Percentiles rank a stretch among this genome's conserved stretches.
Evolutionary conservation across 2,329 filamentous ascomycete genomes (phyloP).

Genomic region (Calonectria hawksworthii): DNA sequence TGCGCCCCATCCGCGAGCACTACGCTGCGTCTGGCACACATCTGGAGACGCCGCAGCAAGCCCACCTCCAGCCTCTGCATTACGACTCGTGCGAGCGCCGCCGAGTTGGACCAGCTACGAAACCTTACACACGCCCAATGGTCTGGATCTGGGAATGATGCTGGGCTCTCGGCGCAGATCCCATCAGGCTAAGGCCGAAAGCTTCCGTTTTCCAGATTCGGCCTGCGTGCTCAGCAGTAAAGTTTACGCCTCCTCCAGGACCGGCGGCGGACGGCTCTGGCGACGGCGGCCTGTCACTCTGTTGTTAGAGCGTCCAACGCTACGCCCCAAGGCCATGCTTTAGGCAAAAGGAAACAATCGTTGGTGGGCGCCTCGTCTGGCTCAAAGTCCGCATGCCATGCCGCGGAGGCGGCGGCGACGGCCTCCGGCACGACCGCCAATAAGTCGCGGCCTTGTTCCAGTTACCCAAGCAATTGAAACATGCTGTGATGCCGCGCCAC

Average conservation of each 20-base stretch:
- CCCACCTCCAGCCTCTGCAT: not conserved
- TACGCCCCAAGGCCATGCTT: not conserved
- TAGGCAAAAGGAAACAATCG: not conserved
- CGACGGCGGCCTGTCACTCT: not conserved
- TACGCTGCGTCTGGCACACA: not conserved
- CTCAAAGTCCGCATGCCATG: not conserved
- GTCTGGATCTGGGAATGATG: constrained; percentile 12
- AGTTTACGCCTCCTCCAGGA: not conserved
- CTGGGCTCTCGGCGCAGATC: not conserved
- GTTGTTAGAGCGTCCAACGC: not conserved
- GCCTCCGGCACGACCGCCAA: not conserved
- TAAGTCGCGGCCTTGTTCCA: constrained; percentile 13
- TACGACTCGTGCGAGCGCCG: constrained; percentile 9
- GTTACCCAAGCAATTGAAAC: constrained; percentile 20
- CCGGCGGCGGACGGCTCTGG: not conserved
- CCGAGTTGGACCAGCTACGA: not conserved
- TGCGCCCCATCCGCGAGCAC: not conserved
- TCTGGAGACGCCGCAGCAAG: constrained; percentile 5
- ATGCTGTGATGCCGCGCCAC: not conserved
- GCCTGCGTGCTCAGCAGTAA: not conserved
- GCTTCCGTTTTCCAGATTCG: not conserved
- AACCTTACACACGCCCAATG: constrained; percentile 17
- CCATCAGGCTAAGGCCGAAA: not conserved
- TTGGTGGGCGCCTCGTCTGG: not conserved
- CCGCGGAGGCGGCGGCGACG: not conserved